Conservation (phyloP, 768 basidiomycete species). For the Roridomyces roridus region DNA sequence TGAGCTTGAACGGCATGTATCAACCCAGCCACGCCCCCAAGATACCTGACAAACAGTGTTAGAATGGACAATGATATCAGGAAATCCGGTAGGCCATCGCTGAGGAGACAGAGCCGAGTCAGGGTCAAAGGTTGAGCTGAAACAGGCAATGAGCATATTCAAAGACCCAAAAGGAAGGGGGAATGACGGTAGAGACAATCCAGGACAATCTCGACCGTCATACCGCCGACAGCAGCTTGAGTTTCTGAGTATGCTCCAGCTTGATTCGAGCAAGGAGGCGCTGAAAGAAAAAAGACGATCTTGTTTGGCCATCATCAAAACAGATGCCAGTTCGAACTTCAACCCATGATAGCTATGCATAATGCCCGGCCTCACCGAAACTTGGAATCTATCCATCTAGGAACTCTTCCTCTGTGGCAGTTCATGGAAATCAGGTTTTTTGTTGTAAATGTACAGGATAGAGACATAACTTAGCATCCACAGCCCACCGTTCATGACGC, state of each 20-base stretch:
- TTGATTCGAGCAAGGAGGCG: background rate
- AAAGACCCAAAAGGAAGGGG: constrained; percentile 1
- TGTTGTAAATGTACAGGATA: too few relatives aligned
- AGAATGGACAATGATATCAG: constrained; percentile 1
- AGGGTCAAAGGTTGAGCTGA: constrained; percentile 6
- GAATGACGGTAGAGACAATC: constrained; percentile 19
- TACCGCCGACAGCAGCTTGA: constrained; percentile 8
- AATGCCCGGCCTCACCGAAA: too few relatives aligned
- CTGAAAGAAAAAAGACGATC: background rate
- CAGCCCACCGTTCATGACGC: too few relatives aligned
- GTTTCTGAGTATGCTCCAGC: constrained; percentile 1
- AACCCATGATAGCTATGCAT: too few relatives aligned
- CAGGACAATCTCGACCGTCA: constrained; percentile 28
- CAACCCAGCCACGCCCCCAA: constrained; percentile 22
- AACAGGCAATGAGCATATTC: constrained; percentile 6
- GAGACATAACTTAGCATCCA: too few relatives aligned
- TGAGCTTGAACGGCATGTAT: constrained; percentile 19
- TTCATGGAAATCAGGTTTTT: too few relatives aligned
- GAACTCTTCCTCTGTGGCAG: too few relatives aligned
- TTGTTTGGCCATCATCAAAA: too few relatives aligned
- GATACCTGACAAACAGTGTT: constrained; percentile 10
- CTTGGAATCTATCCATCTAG: too few relatives aligned
- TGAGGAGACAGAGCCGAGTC: constrained; percentile 14
- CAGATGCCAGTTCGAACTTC: too few relatives aligned
- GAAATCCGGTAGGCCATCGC: background rate